These are phyloP conservation scores for Neonectria coccinea DNA, from an alignment of 2,329 filamentous ascomycete species.

Conservation along the genomic window DNA sequence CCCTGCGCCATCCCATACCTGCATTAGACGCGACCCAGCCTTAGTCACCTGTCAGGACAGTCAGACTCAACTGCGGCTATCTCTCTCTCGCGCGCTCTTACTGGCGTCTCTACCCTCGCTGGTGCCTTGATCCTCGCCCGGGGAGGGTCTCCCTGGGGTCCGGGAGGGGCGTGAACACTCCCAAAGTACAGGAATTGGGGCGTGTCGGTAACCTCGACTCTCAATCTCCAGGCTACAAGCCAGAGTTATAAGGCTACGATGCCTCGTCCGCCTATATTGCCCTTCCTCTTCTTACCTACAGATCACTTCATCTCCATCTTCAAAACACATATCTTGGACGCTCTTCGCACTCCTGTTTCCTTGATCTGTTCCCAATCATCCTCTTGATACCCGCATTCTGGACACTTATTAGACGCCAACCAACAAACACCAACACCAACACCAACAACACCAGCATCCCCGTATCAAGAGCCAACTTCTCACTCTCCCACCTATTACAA, in stretches of 20 bases:
- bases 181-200: constrained; percentile 32
- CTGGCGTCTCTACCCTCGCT: constrained; percentile 47
- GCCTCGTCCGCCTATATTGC: constrained; percentile 53
- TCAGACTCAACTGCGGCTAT: constrained; percentile 49
- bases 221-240: constrained; percentile 48
- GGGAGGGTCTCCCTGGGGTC: constrained; percentile 27
- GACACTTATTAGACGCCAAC: constrained; percentile 16
- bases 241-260: constrained; percentile 67
- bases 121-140: constrained; percentile 46
- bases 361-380: constrained; percentile 27
- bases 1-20: constrained; percentile 45
- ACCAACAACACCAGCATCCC: constrained; percentile 8
- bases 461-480: constrained; percentile 20
- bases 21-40: constrained; percentile 46
- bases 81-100: constrained; percentile 42
- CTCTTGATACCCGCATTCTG: constrained; percentile 8
- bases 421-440: constrained; percentile 17
- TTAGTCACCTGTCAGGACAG: constrained; percentile 49
- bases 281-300: constrained; percentile 46
- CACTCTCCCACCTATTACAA: constrained; percentile 17
- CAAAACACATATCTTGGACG: constrained; percentile 29
- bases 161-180: constrained; percentile 24
- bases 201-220: constrained; percentile 38
- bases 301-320: constrained; percentile 30
- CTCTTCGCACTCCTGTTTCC: constrained; percentile 35